Evolutionary conservation across 208 protist genomes (phyloP), one percentile per base, ranked within the genome.

Genomic region (Crithidia bombi): DNA sequence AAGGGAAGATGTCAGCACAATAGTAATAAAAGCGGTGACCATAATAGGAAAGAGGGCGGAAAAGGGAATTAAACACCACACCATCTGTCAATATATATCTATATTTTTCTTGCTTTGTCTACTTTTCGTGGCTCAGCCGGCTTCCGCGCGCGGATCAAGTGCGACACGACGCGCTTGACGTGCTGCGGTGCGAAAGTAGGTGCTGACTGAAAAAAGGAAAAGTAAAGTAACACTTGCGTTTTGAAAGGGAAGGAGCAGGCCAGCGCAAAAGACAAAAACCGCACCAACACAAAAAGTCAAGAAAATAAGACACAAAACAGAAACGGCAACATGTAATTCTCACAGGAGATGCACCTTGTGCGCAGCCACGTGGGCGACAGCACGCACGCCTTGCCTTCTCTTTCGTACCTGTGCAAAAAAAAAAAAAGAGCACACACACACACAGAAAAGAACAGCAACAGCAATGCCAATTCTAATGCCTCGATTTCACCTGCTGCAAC

Each of bases 81-180:
- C 55, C 25, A 43, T 52, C 6, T 41, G 12, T 41, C 62, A 59
- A 78, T 44, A 67, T 49, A 65, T 2, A 46, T 23, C 17, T 50
- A 69, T 44, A 69, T 35, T 30, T 9, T 59, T 54, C 10, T 69
- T 35, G 5, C 30, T 69, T 19, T 57, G 17, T 38, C n/a, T n/a
- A n/a, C n/a, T n/a, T n/a, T n/a, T n/a, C n/a, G n/a, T n/a, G n/a
- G n/a, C n/a, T n/a, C n/a, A n/a, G n/a, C n/a, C n/a, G n/a, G n/a
- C n/a, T n/a, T n/a, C n/a, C n/a, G n/a, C n/a, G n/a, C n/a, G n/a
- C 38, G 38, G 38, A 15, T 41, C 38, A 41, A 41, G 38, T 41
- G 14, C 38, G 38, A 41, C 38, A 6, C n/a, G n/a, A n/a, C n/a
- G n/a, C n/a, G n/a, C n/a, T n/a, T n/a, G n/a, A n/a, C n/a, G n/a